Evolutionary conservation across 2,329 filamentous ascomycete genomes (phyloP).

Genomic region (Stachybotrys chartarum): DNA sequence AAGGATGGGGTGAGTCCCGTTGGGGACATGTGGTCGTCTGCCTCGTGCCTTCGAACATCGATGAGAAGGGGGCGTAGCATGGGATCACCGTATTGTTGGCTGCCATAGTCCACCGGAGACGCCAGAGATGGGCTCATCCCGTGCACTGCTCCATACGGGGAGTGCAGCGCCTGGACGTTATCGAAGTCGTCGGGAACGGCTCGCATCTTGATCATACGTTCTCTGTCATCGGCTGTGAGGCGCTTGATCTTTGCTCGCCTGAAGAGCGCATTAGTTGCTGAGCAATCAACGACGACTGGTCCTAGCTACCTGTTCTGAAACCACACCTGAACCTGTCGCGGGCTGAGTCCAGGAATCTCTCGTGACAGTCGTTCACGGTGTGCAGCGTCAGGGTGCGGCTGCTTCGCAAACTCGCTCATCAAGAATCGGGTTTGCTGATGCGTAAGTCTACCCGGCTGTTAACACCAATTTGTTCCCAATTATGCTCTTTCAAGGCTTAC

Average conservation of each 20-base stretch:
- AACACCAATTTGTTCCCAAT: neutral
- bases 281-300: neutral
- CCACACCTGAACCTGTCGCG: constrained; percentile 94
- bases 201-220: constrained; percentile 65
- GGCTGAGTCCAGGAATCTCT: constrained; percentile 86
- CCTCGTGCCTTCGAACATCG: constrained; percentile 57
- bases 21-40: constrained; percentile 60
- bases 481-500: constrained; percentile 32
- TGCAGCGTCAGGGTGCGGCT: constrained; percentile 87
- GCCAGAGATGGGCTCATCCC: constrained; percentile 40
- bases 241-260: constrained; percentile 68
- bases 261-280: constrained; percentile 7
- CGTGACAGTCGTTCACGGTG: constrained; percentile 80
- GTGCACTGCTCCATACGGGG: constrained; percentile 56
- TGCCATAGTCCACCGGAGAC: constrained; percentile 40
- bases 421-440: constrained; percentile 96
- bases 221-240: constrained; percentile 61
- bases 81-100: constrained; percentile 47
- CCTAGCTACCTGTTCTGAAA: constrained; percentile 84
- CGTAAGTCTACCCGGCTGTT: constrained; percentile 57
- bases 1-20: constrained; percentile 62
- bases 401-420: constrained; percentile 94
- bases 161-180: constrained; percentile 62
- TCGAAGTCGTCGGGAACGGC: constrained; percentile 66
- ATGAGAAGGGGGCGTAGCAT: constrained; percentile 63